Evolutionary conservation across 2,329 filamentous ascomycete species (phyloP).

Genomic region (Sclerotinia glacialis): DNA sequence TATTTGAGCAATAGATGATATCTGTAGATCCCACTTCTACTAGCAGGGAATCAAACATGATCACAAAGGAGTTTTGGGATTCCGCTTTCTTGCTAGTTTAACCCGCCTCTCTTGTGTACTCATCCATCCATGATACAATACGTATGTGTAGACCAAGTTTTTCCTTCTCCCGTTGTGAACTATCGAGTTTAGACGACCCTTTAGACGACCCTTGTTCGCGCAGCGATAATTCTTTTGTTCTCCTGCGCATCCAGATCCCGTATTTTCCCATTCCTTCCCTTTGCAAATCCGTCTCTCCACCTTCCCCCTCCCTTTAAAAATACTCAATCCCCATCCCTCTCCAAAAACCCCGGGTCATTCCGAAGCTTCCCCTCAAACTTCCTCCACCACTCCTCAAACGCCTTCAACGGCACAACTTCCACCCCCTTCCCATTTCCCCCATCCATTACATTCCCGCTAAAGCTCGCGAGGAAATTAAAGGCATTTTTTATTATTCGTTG

Average conservation of each 20-base stretch:
- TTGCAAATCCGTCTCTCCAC: background rate
- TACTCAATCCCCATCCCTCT: constrained; percentile 48
- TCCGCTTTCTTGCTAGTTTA: background rate
- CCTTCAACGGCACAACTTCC: constrained; percentile 89
- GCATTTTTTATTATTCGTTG: constrained; percentile 95
- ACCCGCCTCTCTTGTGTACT: background rate
- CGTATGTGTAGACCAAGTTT: background rate
- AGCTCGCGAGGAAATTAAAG: constrained; percentile 92
- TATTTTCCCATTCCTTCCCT: background rate
- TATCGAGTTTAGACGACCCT: too few relatives aligned
- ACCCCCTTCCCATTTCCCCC: constrained; percentile 50
- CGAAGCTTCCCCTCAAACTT: constrained; percentile 91
- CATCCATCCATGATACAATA: background rate
- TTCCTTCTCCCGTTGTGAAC: too few relatives aligned
- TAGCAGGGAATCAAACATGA: background rate
- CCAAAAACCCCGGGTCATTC: constrained; percentile 83
- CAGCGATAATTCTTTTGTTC: too few relatives aligned
- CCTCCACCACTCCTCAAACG: constrained; percentile 96
- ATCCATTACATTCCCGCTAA: constrained; percentile 58
- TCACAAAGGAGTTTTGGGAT: background rate
- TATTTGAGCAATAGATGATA: background rate
- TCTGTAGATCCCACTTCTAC: background rate
- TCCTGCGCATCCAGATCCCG: too few relatives aligned
- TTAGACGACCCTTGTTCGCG: too few relatives aligned
- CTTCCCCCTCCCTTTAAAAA: too few relatives aligned